Conservation (phyloP, 306 rosid genomes). For the Lathyrus oleraceus region DNA sequence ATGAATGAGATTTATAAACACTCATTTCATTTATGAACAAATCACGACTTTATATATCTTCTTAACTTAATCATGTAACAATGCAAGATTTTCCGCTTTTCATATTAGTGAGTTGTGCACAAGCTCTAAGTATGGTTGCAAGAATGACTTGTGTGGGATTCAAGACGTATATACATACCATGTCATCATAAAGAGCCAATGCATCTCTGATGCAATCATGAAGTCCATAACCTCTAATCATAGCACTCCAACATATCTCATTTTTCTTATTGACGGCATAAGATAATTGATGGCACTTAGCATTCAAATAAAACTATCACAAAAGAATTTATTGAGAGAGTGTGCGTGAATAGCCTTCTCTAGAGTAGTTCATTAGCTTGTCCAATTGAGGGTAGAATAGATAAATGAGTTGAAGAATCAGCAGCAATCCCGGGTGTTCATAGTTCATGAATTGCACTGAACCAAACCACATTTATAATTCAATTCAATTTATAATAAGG, state of each 20-base stretch:
- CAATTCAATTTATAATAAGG: too few species aligned
- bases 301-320: too few species aligned
- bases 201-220: constrained; percentile 50
- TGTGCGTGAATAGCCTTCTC: constrained; percentile 49
- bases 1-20: too few species aligned
- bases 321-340: too few species aligned
- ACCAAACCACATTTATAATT: too few species aligned
- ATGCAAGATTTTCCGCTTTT: constrained; percentile 44
- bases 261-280: constrained; percentile 42
- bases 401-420: constrained; percentile 56
- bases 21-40: too few species aligned
- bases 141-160: constrained; percentile 46
- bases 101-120: constrained; percentile 49
- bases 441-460: too few species aligned
- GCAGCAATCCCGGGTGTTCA: too few species aligned
- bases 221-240: constrained; percentile 54
- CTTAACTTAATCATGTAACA: constrained; percentile 41
- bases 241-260: constrained; percentile 56
- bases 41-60: too few species aligned
- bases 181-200: constrained; percentile 46
- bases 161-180: constrained; percentile 36
- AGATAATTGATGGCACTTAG: constrained; percentile 45
- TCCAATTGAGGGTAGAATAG: constrained; percentile 43
- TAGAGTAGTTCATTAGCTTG: constrained; percentile 43
- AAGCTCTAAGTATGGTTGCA: constrained; percentile 50